Conservation (phyloP, 2,329 filamentous ascomycete genomes). For the Aspergillus sp. region DNA sequence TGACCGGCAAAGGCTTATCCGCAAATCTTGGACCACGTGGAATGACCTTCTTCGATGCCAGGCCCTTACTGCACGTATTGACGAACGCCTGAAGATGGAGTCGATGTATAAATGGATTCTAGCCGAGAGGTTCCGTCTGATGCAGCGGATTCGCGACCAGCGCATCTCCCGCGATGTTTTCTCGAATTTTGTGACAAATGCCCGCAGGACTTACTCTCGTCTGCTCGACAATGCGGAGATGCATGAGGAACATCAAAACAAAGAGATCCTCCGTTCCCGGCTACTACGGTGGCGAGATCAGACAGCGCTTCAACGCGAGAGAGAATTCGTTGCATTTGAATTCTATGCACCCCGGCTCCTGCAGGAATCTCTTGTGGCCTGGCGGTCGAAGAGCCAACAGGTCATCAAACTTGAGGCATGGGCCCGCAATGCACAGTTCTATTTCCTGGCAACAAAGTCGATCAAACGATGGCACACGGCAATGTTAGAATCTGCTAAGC, state of each 20-base stretch:
- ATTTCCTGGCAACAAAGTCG: slow-evolving; percentile 50
- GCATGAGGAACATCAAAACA: slow-evolving; percentile 30
- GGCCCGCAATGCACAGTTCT: slow-evolving; percentile 56
- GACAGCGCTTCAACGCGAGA: slow-evolving; percentile 37
- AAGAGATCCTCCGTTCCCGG: slow-evolving; percentile 33
- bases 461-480: slow-evolving; percentile 53
- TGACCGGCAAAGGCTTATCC: slow-evolving; percentile 52
- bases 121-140: slow-evolving; percentile 43
- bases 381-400: slow-evolving; percentile 39
- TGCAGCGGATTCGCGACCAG: slow-evolving; percentile 40
- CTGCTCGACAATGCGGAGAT: slow-evolving; percentile 36
- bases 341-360: slow-evolving; percentile 43
- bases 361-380: slow-evolving; percentile 39
- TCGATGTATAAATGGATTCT: slow-evolving; percentile 62
- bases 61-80: slow-evolving; percentile 51
- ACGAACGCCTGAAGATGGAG: slow-evolving; percentile 56
- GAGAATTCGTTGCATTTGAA: slow-evolving; percentile 40
- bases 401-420: slow-evolving; percentile 49
- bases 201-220: slow-evolving; percentile 34
- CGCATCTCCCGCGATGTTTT: slow-evolving; percentile 39
- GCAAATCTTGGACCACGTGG: slow-evolving; percentile 60
- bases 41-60: slow-evolving; percentile 58
- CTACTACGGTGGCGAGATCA: slow-evolving; percentile 38
- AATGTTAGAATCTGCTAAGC: slow-evolving; percentile 49
- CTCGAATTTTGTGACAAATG: slow-evolving; percentile 38